Percentiles rank a stretch among this genome's conserved stretches.
These are phyloP conservation scores for Hydrangea macrophylla DNA, from an alignment of 148 eudicot species.

Conservation along the genomic window DNA sequence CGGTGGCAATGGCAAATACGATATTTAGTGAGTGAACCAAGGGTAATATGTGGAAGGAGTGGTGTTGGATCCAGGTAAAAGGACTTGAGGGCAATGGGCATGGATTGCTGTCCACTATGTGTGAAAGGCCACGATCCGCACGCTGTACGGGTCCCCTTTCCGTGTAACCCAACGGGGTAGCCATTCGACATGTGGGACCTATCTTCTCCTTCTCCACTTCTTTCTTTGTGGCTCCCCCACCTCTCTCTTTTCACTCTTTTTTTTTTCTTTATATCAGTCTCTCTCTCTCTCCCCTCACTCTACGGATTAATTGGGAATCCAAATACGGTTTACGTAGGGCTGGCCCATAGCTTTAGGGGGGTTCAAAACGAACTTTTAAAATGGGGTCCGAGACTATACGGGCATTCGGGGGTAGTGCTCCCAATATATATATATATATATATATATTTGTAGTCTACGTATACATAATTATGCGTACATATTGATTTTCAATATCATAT, in stretches of 20 bases:
- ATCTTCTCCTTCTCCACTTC: background rate
- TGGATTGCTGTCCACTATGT: conserved; percentile 2
- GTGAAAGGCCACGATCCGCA: conserved; percentile 16
- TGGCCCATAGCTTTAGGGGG: too few relatives aligned
- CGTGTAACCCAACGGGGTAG: conserved; percentile 8
- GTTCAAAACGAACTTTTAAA: too few relatives aligned
- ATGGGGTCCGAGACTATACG: too few relatives aligned
- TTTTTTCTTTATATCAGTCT: too few relatives aligned
- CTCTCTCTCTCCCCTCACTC: background rate
- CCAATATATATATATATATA: too few relatives aligned
- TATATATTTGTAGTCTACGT: too few relatives aligned
- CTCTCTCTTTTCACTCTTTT: background rate
- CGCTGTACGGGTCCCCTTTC: conserved; percentile 1
- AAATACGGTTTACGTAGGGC: background rate
- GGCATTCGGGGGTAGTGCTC: too few relatives aligned
- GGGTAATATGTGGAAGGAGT: background rate
- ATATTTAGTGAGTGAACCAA: background rate
- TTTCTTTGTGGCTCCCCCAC: background rate
- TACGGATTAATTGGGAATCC: background rate
- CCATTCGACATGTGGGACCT: conserved; percentile 21
- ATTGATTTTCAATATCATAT: too few relatives aligned
- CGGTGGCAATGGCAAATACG: conserved; percentile 4
- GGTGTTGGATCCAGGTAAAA: background rate
- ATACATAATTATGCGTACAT: too few relatives aligned
- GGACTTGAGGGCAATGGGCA: conserved; percentile 3